phyloP scores from a whole-genome alignment of 139 green algal genomes.

The Marvania coccoides region DNA sequence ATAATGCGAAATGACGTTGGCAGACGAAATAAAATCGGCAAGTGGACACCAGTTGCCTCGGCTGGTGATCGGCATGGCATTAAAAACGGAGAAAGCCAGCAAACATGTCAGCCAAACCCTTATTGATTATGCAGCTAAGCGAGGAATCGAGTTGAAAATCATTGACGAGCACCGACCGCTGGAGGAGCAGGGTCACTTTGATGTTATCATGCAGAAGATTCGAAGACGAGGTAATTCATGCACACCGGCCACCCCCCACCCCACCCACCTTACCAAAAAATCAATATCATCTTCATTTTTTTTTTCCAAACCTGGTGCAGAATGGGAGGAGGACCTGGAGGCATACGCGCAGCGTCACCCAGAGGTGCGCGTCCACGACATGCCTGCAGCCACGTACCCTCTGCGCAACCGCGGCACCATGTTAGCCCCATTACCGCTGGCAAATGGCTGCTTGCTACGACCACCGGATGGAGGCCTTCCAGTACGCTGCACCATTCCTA shows the following conservation, averaged over 20 bases:
- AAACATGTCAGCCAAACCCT: conserved; percentile 52
- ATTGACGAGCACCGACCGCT: conserved; percentile 45
- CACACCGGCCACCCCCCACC: not conserved
- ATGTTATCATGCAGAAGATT: conserved; percentile 70
- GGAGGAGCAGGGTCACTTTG: conserved; percentile 52
- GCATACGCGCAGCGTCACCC: conserved; percentile 49
- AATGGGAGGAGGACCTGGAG: conserved; percentile 51
- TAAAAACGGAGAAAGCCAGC: conserved; percentile 23
- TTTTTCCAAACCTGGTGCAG: conserved; percentile 25
- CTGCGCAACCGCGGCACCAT: conserved; percentile 28
- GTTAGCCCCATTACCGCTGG: conserved; percentile 1
- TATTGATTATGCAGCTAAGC: conserved; percentile 11
- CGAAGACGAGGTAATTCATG: conserved; percentile 37
- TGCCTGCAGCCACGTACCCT: conserved; percentile 8
- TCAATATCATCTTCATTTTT: not conserved
- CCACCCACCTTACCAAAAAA: not conserved
- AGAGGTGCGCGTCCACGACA: conserved; percentile 26
- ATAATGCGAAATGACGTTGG: too few species aligned
- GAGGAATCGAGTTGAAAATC: conserved; percentile 38
- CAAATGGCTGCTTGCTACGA: not conserved
- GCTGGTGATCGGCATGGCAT: conserved; percentile 15
- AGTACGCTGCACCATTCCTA: conserved; percentile 6
- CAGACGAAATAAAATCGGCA: too few species aligned
- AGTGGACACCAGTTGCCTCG: too few species aligned
- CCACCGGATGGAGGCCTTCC: not conserved